Conservation (phyloP, 257 asterid genomes). For the Nicotiana sylvestris region DNA sequence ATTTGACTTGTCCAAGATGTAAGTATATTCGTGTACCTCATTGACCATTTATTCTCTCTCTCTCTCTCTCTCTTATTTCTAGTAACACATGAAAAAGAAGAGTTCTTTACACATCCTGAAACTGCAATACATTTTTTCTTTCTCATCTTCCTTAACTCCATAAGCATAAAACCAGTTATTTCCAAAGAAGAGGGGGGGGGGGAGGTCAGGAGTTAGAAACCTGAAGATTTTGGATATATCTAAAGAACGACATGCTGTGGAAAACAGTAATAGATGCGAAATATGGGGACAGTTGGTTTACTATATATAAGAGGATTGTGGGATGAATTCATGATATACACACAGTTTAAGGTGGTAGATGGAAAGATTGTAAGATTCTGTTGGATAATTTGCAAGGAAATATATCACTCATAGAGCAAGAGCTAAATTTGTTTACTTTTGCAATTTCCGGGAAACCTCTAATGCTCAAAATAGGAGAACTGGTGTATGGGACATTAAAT, state of each 20-base stretch:
- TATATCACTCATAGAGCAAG: neutral
- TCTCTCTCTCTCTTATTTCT: neutral
- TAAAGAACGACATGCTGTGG: neutral
- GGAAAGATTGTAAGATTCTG: neutral
- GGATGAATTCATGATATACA: neutral
- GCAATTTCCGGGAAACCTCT: neutral
- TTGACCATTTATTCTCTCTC: neutral
- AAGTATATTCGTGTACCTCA: conserved; percentile 10
- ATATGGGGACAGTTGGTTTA: neutral
- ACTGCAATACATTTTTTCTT: neutral
- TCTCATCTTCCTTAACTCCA: neutral
- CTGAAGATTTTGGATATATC: neutral
- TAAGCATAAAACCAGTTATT: neutral
- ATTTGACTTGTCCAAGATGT: conserved; percentile 40
- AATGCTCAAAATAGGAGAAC: neutral
- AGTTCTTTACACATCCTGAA: neutral
- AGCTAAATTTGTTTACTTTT: neutral
- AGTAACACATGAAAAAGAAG: neutral
- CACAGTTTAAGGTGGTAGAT: neutral
- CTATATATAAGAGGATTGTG: neutral
- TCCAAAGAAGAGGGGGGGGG: neutral
- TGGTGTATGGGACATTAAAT: neutral
- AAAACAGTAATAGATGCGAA: conserved; percentile 1
- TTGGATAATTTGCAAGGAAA: neutral
- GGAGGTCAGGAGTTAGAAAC: neutral